Evolutionary conservation across 1,284 basidiomycete species (phyloP), one percentile per base, ranked within the genome.

Genomic region (Kwoniella shivajii): DNA sequence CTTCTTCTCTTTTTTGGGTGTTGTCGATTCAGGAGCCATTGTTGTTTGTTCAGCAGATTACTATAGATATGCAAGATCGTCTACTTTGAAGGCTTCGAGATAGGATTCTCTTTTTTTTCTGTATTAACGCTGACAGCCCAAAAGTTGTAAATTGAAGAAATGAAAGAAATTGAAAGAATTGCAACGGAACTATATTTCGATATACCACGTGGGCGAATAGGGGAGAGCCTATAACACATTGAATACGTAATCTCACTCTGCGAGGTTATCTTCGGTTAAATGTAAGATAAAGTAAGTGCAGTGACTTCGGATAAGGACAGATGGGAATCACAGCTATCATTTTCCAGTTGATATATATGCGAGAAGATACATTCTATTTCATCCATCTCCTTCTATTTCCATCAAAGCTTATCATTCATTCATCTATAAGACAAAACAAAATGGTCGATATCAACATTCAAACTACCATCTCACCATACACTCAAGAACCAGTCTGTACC

Each of bases 391-490:
- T 42, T 43, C 11, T 37, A 42, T 16, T 4, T 26, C n/a, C n/a
- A n/a, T n/a, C n/a, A n/a, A n/a, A n/a, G n/a, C n/a, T n/a, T n/a
- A n/a, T n/a, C n/a, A n/a, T n/a, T n/a, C n/a, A n/a, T n/a, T n/a
- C n/a, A n/a, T n/a, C n/a, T 34, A 39, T n/a, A 33, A 22, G 5
- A 14, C 11, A n/a, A 30, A 10, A 27, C 46, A 57, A 11, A 24
- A 70, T 70, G 67, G 46, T 56, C 47, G 57, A 66, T 58, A 63
- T 71, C 65, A 65, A 68, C 51, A 76, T 79, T 24, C 80, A 82
- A 57, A 81, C 80, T 30, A 82, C 82, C 46, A 79, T 82, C 69
- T 79, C 79, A 3, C 82, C 82, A 3, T 78, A 76, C 70, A 78
- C 78, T 30, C 79, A 80, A 64, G 50, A 78, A 57, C 72, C 80